Base-by-base conservation (phyloP, 257 asterid genomes). In the Plantago ovata region DNA sequence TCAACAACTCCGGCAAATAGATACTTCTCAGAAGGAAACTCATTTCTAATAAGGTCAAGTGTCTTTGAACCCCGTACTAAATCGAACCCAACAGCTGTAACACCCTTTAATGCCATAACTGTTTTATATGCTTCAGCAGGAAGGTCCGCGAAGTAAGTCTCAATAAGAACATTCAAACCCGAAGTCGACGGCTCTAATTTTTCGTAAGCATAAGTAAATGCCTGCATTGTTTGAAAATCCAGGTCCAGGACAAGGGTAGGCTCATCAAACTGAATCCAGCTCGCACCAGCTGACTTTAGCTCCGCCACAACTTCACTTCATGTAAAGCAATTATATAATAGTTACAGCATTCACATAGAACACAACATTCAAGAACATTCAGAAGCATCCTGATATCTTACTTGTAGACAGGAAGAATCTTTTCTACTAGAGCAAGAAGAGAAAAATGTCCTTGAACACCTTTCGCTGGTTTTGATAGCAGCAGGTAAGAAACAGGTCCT, bases 1-100 rank as follows among this genome's bases (percentile, higher is more conserved):
- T 87, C 96, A 77, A 87, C 87, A 43, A 87, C 81, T 68, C 95
- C 96, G 60, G 96, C 96, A 61, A 84, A 80, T 38, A 87, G 79
- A 79, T 73, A 79, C 49, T 82, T 87, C 60, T 80, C 95, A 9
- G 69, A 49, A 54, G 96, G 96, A 75, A 82, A 84, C 18, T 85
- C 81, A 33, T 73, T 66, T 77, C 74, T 84, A 56, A 87, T 81
- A 60, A 84, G 74, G 71, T 79, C 83, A 39, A 87, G 75, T 15
- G 93, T 75, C 55, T 82, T 65, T 13, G 83, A 40, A 65, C 95
- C 96, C 64, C 96, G 92, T 49, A 82, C 84, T 33, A 87, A 70
- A 75, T 87, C 96, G 55, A 84, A 80, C 14, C 96, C 96, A 62
- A 84, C 65, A 64, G 79, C 96, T 23, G 89, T 69, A 22, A 87